These are phyloP conservation scores for Rhodocollybia butyracea DNA, from an alignment of 768 basidiomycete genomes.

Conservation along the genomic window DNA sequence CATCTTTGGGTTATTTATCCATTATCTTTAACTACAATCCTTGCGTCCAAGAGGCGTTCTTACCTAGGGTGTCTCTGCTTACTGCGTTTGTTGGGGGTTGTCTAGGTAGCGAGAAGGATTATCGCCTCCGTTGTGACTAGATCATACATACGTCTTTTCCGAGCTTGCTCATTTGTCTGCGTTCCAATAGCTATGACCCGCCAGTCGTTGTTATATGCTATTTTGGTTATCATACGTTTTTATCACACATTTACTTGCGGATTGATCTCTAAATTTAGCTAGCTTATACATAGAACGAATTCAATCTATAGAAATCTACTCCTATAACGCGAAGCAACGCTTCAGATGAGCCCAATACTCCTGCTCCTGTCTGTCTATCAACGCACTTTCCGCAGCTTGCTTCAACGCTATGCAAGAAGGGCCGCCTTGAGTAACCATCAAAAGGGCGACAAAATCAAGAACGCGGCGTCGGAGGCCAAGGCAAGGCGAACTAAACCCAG, in stretches of 20 bases:
- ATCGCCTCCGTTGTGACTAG: not conserved
- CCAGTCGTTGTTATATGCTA: slow-evolving; percentile 2
- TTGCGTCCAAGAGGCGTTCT: slow-evolving; percentile 3
- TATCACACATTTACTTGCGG: too few relatives aligned
- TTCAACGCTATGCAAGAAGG: slow-evolving; percentile 13
- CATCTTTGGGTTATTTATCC: not conserved
- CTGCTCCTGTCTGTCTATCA: slow-evolving; percentile 32
- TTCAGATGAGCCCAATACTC: slow-evolving; percentile 37
- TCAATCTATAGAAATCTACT: not conserved
- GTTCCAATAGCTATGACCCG: not conserved
- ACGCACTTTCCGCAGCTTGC: slow-evolving; percentile 34
- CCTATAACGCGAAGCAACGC: not conserved
- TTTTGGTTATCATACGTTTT: slow-evolving; percentile 10
- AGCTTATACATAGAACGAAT: too few relatives aligned
- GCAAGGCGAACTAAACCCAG: slow-evolving; percentile 13
- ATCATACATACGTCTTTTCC: not conserved
- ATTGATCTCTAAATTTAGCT: too few relatives aligned
- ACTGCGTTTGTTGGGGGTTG: not conserved
- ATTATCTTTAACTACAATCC: slow-evolving; percentile 10
- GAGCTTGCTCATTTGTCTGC: not conserved
- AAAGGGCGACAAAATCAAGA: slow-evolving; percentile 54
- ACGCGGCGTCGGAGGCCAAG: slow-evolving; percentile 49
- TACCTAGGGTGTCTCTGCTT: not conserved
- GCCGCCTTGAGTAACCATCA: slow-evolving; percentile 13
- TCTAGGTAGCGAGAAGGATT: slow-evolving; percentile 1